Conservation (phyloP, 169 alveolate genomes). For the Perkinsus marinus region DNA sequence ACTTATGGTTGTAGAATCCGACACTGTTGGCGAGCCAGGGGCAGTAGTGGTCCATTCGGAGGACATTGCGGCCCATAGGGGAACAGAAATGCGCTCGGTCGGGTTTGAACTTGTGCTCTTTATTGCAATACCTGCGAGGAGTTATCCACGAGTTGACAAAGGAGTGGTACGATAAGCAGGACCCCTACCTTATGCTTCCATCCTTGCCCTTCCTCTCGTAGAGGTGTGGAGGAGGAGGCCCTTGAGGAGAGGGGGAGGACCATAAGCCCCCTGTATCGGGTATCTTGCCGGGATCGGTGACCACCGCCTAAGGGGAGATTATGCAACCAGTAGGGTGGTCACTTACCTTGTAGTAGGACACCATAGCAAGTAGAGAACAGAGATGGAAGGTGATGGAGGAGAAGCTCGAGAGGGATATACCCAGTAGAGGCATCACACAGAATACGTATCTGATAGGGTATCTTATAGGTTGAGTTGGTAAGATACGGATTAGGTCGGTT, state of each 20-base stretch:
- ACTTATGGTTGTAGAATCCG: conserved; percentile 25
- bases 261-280: neutral
- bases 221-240: neutral
- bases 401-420: neutral
- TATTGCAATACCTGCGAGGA: conserved; percentile 19
- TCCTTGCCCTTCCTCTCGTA: neutral
- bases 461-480: too few relatives aligned
- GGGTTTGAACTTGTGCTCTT: conserved; percentile 49
- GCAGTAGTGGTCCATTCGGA: conserved; percentile 79
- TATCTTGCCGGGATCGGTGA: neutral
- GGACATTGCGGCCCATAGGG: conserved; percentile 51
- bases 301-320: neutral
- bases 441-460: neutral
- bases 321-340: neutral
- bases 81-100: conserved; percentile 72
- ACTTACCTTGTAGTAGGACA: neutral
- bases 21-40: conserved; percentile 50
- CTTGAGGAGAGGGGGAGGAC: neutral
- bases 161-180: neutral
- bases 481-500: too few relatives aligned
- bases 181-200: neutral
- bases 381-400: neutral
- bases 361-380: neutral
- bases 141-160: conserved; percentile 2
- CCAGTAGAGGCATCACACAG: neutral